Percentiles rank a stretch among this genome's conserved stretches.
Conservation (phyloP, 495 filamentous ascomycete genomes). For the Xylaria acuta region DNA sequence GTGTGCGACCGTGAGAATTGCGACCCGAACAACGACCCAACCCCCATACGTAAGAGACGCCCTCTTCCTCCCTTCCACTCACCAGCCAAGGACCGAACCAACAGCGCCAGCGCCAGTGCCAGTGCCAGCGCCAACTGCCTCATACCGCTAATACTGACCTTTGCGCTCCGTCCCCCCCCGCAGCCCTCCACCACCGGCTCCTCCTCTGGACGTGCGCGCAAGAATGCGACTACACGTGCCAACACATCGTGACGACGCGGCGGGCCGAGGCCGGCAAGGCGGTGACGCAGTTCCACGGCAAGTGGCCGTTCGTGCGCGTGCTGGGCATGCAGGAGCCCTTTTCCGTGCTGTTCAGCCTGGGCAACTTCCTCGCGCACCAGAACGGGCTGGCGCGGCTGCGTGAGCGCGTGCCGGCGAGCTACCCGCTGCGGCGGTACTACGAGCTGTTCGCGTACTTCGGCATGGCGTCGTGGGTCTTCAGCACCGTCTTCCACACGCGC, state of each 20-base stretch:
- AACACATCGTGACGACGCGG: slow-evolving; percentile 84
- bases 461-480: slow-evolving; percentile 82
- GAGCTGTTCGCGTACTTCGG: slow-evolving; percentile 80
- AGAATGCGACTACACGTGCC: slow-evolving; percentile 98
- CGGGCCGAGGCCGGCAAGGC: slow-evolving; percentile 70
- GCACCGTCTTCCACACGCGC: slow-evolving; percentile 86
- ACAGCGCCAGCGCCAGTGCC: no score
- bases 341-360: slow-evolving; percentile 87
- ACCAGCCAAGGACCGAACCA: slow-evolving; percentile 1
- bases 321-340: slow-evolving; percentile 94
- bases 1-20: slow-evolving; percentile 86
- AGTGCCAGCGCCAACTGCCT: background rate
- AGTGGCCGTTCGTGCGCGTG: slow-evolving; percentile 94
- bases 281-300: slow-evolving; percentile 95
- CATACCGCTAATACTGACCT: slow-evolving; percentile 2
- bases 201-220: slow-evolving; percentile 81
- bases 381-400: slow-evolving; percentile 74
- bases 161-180: background rate
- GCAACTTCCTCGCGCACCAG: slow-evolving; percentile 90
- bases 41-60: slow-evolving; percentile 59
- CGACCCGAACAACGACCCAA: slow-evolving; percentile 51
- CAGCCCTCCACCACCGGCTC: slow-evolving; percentile 71
- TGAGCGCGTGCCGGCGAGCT: slow-evolving; percentile 69
- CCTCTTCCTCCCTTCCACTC: background rate
- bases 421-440: slow-evolving; percentile 83